Evolutionary conservation across 192 early-diverging fungal species (phyloP), one percentile per base, ranked within the genome.

Genomic region (Spizellomyces punctatus): DNA sequence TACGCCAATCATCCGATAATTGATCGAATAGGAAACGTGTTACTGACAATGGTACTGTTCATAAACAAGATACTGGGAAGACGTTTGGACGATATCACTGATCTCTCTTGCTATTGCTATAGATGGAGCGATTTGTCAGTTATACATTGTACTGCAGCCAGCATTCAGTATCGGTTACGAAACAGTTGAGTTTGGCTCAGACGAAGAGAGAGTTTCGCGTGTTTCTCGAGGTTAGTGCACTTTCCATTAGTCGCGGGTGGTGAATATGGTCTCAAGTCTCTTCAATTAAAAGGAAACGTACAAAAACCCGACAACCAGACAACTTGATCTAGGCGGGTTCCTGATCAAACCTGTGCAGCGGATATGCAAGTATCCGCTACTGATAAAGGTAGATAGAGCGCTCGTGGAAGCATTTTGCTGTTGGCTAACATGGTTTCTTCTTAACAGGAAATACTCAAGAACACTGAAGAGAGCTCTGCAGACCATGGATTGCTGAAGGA

Each of bases 341-440:
- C 82, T 99, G 67, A 96, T 99, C 80, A 99, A 99, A 57, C 98
- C 98, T 7, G 89, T 99, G 6, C 98, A 99, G 81, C 89, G 98
- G 64, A 96, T 99, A 63, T 99, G 98, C 88, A 99, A 98, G 81
- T 99, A 99, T 79, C 96, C 96, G 43, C 79, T 99, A 67, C 86
- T 99, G 17, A 69, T 86, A 14, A 36, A 36, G 27, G 27, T 36
- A 36, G 27, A 36, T 36, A 36, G 27, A 36, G 27, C 3, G 27
- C 27, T 0, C 69, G 78, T 66, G 83, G 74, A 74, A 14, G 69
- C 46, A 46, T 71, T 22, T 9, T 5, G 14, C 10, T n/a, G 16
- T 64, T n/a, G 42, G 46, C 14, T 16, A 27, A 69, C 19, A 41
- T 43, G 19, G n/a, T 61, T 61, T 58, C 9, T 16, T 44, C 9